Conservation (phyloP, 2,329 filamentous ascomycete species). For the Simplicillium sp. region DNA sequence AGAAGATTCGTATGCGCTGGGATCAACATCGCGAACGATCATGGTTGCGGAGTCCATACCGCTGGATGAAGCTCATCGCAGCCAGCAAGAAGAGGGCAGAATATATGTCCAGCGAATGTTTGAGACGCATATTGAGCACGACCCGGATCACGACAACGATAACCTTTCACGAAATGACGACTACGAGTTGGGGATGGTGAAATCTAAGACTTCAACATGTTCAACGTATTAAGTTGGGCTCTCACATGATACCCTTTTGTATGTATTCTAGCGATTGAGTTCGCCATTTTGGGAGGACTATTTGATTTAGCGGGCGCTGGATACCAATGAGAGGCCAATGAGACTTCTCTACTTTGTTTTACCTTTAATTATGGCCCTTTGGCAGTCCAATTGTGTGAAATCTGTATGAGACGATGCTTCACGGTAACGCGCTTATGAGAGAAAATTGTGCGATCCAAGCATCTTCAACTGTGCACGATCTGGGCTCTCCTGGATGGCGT, state of each 20-base stretch:
- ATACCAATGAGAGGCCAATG: too few relatives aligned
- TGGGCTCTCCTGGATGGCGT: too few relatives aligned
- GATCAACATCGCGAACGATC: slow-evolving; percentile 2
- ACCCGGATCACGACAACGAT: background rate
- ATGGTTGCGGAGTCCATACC: slow-evolving; percentile 9
- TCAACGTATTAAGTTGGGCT: too few relatives aligned
- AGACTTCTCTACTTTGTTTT: too few relatives aligned
- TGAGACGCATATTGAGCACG: slow-evolving; percentile 3
- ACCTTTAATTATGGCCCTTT: too few relatives aligned
- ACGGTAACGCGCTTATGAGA: too few relatives aligned
- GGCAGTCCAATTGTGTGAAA: too few relatives aligned
- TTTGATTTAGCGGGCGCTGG: too few relatives aligned
- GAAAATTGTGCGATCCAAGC: too few relatives aligned
- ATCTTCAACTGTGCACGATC: too few relatives aligned
- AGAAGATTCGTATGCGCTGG: background rate
- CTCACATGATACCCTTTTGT: slow-evolving; percentile 20
- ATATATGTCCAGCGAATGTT: slow-evolving; percentile 11
- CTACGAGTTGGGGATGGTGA: slow-evolving; percentile 5
- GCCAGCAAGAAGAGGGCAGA: slow-evolving; percentile 6
- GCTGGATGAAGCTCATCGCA: slow-evolving; percentile 9
- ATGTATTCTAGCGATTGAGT: slow-evolving; percentile 19
- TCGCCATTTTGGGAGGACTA: too few relatives aligned
- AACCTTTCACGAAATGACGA: slow-evolving; percentile 2
- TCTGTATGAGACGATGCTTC: too few relatives aligned
- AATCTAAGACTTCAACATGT: slow-evolving; percentile 8